phyloP scores from a whole-genome alignment of 768 basidiomycete species.

The Gyrodon lividus region DNA sequence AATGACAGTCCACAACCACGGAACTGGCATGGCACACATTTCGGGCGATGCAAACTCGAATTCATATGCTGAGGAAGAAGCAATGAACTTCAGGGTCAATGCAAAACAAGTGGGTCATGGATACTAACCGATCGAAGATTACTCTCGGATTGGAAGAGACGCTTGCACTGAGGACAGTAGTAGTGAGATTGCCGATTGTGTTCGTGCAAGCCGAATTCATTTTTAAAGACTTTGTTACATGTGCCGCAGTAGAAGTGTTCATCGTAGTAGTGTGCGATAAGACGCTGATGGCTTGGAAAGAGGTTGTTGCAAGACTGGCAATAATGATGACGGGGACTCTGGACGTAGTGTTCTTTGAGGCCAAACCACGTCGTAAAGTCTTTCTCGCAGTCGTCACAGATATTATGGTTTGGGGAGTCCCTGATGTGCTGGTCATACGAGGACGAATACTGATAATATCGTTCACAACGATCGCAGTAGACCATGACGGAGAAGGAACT shows the following conservation, averaged over 20 bases:
- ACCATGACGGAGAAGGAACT: constrained; percentile 22
- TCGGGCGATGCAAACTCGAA: constrained; percentile 48
- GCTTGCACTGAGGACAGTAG: constrained; percentile 48
- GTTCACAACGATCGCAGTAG: constrained; percentile 40
- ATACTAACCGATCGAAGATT: constrained; percentile 17
- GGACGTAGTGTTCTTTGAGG: constrained; percentile 51
- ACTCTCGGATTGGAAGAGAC: constrained; percentile 36
- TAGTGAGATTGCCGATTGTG: constrained; percentile 45
- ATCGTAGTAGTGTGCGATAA: constrained; percentile 41
- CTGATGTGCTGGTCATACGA: constrained; percentile 37
- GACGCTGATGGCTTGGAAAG: constrained; percentile 33
- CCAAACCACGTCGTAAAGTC: constrained; percentile 43
- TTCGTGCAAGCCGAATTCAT: constrained; percentile 39
- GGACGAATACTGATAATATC: constrained; percentile 29
- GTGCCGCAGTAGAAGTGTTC: constrained; percentile 42
- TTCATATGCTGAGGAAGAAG: constrained; percentile 43
- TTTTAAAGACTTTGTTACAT: constrained; percentile 45
- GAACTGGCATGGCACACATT: constrained; percentile 38
- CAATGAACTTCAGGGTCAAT: not conserved
- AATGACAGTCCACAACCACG: constrained; percentile 47
- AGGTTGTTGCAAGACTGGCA: constrained; percentile 52
- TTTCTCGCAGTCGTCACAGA: constrained; percentile 44
- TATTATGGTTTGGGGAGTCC: constrained; percentile 39
- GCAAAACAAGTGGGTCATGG: not conserved
- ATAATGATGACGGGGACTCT: constrained; percentile 48